Base-by-base conservation (phyloP, 2,329 filamentous ascomycete genomes). In the Paecilomyces variotii region DNA sequence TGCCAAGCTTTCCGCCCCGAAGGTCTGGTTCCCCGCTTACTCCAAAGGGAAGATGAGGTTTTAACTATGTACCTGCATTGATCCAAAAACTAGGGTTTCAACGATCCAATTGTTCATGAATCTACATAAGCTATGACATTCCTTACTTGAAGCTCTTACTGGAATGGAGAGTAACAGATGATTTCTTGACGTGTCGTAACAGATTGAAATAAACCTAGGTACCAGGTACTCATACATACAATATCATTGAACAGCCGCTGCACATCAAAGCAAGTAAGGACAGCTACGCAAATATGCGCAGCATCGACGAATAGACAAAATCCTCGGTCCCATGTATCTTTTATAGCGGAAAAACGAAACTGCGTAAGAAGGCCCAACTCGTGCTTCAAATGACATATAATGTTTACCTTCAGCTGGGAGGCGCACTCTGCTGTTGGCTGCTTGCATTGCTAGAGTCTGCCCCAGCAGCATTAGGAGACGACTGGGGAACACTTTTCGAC, bases 401-500 rank as follows among this genome's bases (percentile, higher is more conserved):
- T 19, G 2, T 28, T 19, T 14, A 10, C 12, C 11, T 55, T 64
- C 66, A 74, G 56, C 68, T 72, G 32, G 67, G 55, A 25, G 71
- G 65, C 28, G 69, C 66, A 57, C 59, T 68, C 60, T 70, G 67
- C 57, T 67, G 59, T 60, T 74, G 68, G 55, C 60, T 61, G 53
- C 59, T 59, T 5, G 66, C 49, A 57, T 59, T 63, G 28, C 62
- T 60, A 7, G 67, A 57, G 35, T 62, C 61, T 53, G 67, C 66
- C 49, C 53, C 64, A 19, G 63, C 58, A 19, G 65, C 53, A 59
- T 61, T 54, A 57, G 65, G 60, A 14, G 64, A 64, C 9, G 72
- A 62, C 32, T 69, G 67, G 30, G 72, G 67, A 3, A 66, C 64
- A 58, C 62, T 67, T 66, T 75, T 77, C 34, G 72, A 68, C 57